phyloP scores from a whole-genome alignment of 305 asterid species.

The Plantago coronopus region DNA sequence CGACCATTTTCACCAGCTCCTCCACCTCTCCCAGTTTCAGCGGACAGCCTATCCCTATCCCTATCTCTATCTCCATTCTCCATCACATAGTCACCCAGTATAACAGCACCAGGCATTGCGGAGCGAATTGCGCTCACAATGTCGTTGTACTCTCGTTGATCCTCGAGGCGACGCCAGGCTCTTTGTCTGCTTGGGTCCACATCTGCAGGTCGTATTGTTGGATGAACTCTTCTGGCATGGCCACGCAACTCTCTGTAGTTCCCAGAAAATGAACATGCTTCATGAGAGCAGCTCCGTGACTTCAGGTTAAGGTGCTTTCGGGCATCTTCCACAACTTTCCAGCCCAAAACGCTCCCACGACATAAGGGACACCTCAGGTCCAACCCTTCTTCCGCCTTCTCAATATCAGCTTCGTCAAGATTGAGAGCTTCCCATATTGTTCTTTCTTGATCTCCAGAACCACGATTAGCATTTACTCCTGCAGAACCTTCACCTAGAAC shows the following conservation, averaged over 20 bases:
- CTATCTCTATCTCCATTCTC: conserved; percentile 68
- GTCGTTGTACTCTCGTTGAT: conserved; percentile 75
- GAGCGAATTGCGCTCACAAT: conserved; percentile 74
- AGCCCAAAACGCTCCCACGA: conserved; percentile 76
- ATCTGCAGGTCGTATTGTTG: conserved; percentile 81
- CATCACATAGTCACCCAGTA: conserved; percentile 82
- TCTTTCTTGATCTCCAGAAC: conserved; percentile 25
- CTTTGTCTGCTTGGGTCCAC: conserved; percentile 75
- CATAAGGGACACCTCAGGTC: conserved; percentile 81
- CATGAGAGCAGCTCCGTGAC: conserved; percentile 72
- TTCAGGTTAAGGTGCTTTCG: conserved; percentile 73
- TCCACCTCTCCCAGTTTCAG: conserved; percentile 44
- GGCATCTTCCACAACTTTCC: conserved; percentile 81
- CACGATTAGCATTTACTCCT: conserved; percentile 22
- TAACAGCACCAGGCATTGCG: conserved; percentile 85
- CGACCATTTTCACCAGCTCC: conserved; percentile 45
- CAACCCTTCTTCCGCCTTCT: conserved; percentile 34
- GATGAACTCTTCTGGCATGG: conserved; percentile 88
- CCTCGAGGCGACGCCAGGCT: conserved; percentile 76
- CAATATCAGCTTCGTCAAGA: conserved; percentile 29
- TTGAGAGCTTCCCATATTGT: conserved; percentile 28
- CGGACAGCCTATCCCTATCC: conserved; percentile 54
- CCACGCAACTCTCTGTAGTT: conserved; percentile 70
- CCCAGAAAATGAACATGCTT: conserved; percentile 68
- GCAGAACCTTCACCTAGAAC: conserved; percentile 16